Evolutionary conservation across 768 basidiomycete genomes (phyloP).

Genomic region (Trichaptum fuscoviolaceum): DNA sequence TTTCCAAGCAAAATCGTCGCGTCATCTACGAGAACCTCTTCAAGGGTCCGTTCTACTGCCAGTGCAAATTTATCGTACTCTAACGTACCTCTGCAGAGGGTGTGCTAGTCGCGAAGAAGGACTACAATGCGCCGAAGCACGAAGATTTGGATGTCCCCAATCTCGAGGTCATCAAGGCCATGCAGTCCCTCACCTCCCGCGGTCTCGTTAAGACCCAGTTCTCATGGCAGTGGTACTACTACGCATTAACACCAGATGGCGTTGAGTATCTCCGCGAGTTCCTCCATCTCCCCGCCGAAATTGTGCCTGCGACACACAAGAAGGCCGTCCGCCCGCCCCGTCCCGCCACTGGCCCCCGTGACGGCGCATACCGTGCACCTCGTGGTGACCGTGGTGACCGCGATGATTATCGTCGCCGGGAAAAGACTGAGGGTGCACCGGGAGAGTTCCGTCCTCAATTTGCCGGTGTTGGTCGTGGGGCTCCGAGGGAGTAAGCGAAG

Average conservation of each 20-base stretch:
- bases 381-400: slow-evolving; percentile 66
- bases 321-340: slow-evolving; percentile 87
- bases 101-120: slow-evolving; percentile 98
- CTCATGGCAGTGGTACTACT: slow-evolving; percentile 99
- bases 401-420: slow-evolving; percentile 77
- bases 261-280: slow-evolving; percentile 96
- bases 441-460: slow-evolving; percentile 88
- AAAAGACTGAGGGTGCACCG: slow-evolving; percentile 81
- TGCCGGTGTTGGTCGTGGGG: slow-evolving; percentile 85
- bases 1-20: slow-evolving; percentile 92
- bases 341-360: slow-evolving; percentile 68
- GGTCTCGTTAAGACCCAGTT: slow-evolving; percentile 99
- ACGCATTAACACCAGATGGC: slow-evolving; percentile 93
- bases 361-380: slow-evolving; percentile 83
- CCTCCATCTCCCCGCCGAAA: slow-evolving; percentile 91
- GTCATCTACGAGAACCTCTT: slow-evolving; percentile 99
- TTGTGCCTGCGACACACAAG: slow-evolving; percentile 97
- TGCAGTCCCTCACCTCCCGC: slow-evolving; percentile 60
- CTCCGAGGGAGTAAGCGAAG: slow-evolving; percentile 54
- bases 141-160: slow-evolving; percentile 74
- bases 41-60: slow-evolving; percentile 67
- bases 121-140: slow-evolving; percentile 96
- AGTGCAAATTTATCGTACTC: neutral
- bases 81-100: slow-evolving; percentile 61
- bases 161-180: slow-evolving; percentile 68